Base-by-base conservation (phyloP, 257 asterid genomes). In the Striga asiatica region DNA sequence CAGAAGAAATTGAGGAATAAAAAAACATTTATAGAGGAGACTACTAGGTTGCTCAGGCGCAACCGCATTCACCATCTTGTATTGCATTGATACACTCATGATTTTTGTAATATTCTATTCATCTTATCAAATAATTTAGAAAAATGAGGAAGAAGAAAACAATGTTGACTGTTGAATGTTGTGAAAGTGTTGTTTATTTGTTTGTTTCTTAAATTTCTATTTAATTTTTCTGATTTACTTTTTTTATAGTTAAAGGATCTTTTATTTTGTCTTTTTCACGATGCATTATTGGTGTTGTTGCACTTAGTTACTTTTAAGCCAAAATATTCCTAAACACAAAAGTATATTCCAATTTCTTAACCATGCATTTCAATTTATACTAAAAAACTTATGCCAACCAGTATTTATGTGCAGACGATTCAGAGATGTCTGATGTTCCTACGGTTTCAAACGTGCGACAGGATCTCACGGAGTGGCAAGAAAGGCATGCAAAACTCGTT, bases 401-500 rank as follows among this genome's bases (percentile, higher is more conserved):
- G 55, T 55, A 24, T 70, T 64, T 72, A 49, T 71, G 38, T 53
- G 81, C 88, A 91, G 98, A 82, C 54, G 95, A 78, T 60, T 72
- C 88, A 16, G 88, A 75, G 70, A 49, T 80, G 69, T 80, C 95
- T 46, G 82, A 82, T 66, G 69, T 79, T 71, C 95, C 95, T 49
- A 73, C 85, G 48, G 73, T 82, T 66, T 77, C 98, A 61, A 87
- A 87, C 74, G 77, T 91, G 60, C 78, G 83, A 61, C 95, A 84
- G 77, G 97, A 91, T 77, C 96, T 91, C 60, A 81, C 94, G 34
- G 86, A 82, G 72, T 91, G 89, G 88, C 94, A 91, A 78, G 98
- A 76, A 75, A 84, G 9, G 58, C 96, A 87, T 69, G 98, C 98
- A 19, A 91, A 87, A 64, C 74, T 91, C 77, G 95, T 87, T 58